phyloP scores from a whole-genome alignment of 108 stramenopile species.

The Cyclotella cryptica region DNA sequence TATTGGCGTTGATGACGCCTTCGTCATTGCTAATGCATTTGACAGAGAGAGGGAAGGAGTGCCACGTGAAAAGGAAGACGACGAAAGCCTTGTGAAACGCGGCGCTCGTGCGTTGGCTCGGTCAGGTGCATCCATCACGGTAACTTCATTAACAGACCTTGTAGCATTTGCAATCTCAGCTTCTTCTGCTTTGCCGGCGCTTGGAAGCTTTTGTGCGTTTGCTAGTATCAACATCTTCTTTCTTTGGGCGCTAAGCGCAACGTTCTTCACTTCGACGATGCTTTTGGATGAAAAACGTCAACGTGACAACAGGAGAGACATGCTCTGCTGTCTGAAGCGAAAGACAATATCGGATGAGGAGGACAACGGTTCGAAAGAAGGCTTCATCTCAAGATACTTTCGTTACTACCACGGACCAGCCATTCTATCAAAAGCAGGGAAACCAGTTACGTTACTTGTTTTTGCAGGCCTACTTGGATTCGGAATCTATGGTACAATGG shows the following conservation, averaged over 20 bases:
- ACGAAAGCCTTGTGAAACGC: constrained; percentile 49
- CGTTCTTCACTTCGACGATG: constrained; percentile 71
- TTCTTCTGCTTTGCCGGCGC: constrained; percentile 68
- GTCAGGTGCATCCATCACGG: constrained; percentile 70
- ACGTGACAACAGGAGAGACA: constrained; percentile 72
- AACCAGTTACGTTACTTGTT: constrained; percentile 38
- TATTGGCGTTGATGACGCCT: constrained; percentile 87
- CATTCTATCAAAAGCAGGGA: constrained; percentile 58
- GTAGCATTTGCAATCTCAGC: constrained; percentile 83
- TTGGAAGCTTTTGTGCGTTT: constrained; percentile 82
- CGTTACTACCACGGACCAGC: constrained; percentile 66
- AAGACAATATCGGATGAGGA: constrained; percentile 43
- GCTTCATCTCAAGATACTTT: constrained; percentile 57
- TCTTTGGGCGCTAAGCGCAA: constrained; percentile 74
- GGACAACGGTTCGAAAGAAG: constrained; percentile 50
- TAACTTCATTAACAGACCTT: constrained; percentile 83
- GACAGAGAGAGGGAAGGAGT: constrained; percentile 67
- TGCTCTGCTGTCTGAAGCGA: constrained; percentile 66
- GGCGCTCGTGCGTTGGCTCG: constrained; percentile 58
- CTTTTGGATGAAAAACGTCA: constrained; percentile 83
- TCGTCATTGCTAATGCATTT: constrained; percentile 83
- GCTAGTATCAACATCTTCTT: constrained; percentile 76
- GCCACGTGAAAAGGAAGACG: constrained; percentile 51
- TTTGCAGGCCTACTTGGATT: constrained; percentile 60
- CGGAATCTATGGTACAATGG: constrained; percentile 58